Percentiles rank a stretch among this genome's conserved stretches.
These are phyloP conservation scores for Microbotryum saponariae DNA, from an alignment of 1,284 basidiomycete genomes.

Conservation along the genomic window DNA sequence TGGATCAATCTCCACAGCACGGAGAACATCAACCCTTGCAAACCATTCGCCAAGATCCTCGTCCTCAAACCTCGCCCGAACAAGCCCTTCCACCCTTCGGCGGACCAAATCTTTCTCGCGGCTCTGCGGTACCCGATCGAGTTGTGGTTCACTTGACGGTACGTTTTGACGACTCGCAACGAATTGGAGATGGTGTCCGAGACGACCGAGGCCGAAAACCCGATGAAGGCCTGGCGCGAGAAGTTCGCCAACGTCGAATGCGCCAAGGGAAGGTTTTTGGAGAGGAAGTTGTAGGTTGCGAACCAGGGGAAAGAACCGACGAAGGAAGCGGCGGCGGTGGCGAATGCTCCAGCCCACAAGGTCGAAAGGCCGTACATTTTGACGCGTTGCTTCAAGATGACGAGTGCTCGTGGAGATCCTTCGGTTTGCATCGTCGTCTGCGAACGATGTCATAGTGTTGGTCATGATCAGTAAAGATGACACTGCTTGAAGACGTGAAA, in stretches of 20 bases:
- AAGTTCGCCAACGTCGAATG: slow-evolving; percentile 45
- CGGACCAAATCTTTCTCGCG: slow-evolving; percentile 56
- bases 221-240: slow-evolving; percentile 69
- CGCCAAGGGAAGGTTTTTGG: slow-evolving; percentile 51
- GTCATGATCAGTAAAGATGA: not conserved
- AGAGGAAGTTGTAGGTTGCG: slow-evolving; percentile 65
- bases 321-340: slow-evolving; percentile 81
- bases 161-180: slow-evolving; percentile 83
- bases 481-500: not conserved
- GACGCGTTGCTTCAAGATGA: slow-evolving; percentile 60
- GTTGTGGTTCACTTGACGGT: slow-evolving; percentile 74
- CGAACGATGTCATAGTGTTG: not conserved
- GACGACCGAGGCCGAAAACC: slow-evolving; percentile 68
- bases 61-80: slow-evolving; percentile 78
- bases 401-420: slow-evolving; percentile 56
- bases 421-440: slow-evolving; percentile 80
- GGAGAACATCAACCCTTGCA: slow-evolving; percentile 77
- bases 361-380: slow-evolving; percentile 64
- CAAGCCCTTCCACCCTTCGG: slow-evolving; percentile 58
- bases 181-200: slow-evolving; percentile 79
- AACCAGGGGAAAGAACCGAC: slow-evolving; percentile 73
- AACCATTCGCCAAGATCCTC: slow-evolving; percentile 59
- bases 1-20: slow-evolving; percentile 76
- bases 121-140: slow-evolving; percentile 63
- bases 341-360: slow-evolving; percentile 70